Evolutionary conservation across 139 green algal genomes (phyloP).

Genomic region (Picochlorum sp.): DNA sequence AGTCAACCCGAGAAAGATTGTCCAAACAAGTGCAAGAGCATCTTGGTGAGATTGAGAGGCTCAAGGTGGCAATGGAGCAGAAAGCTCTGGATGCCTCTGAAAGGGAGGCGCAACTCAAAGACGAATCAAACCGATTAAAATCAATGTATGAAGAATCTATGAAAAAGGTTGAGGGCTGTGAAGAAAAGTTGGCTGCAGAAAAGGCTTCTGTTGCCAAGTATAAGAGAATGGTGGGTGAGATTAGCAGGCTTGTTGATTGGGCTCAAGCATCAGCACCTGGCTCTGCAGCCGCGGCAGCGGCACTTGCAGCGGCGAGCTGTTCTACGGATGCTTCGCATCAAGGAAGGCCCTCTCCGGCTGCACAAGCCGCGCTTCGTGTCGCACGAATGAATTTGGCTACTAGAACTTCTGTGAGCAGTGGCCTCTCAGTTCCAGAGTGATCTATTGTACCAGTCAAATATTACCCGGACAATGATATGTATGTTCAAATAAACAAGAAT

Average conservation of each 20-base stretch:
- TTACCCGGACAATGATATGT: too few species aligned
- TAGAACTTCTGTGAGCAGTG: not conserved
- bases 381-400: constrained; percentile 4
- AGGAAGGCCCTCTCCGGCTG: constrained; percentile 3
- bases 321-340: not conserved
- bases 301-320: constrained; percentile 4
- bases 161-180: constrained; percentile 6
- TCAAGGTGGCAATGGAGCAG: constrained; percentile 9
- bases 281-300: not conserved
- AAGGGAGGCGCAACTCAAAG: not conserved
- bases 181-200: constrained; percentile 12
- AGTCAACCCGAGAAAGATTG: too few species aligned
- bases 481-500: too few species aligned
- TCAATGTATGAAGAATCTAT: not conserved
- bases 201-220: constrained; percentile 20
- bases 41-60: not conserved
- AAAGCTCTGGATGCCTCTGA: constrained; percentile 6
- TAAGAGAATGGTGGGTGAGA: constrained; percentile 27
- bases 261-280: constrained; percentile 14
- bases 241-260: constrained; percentile 27
- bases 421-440: not conserved
- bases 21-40: not conserved
- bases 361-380: constrained; percentile 7
- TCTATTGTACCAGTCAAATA: too few species aligned
- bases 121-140: not conserved